phyloP scores from a whole-genome alignment of 2,329 filamentous ascomycete species.

The Hypoxylon sp. region DNA sequence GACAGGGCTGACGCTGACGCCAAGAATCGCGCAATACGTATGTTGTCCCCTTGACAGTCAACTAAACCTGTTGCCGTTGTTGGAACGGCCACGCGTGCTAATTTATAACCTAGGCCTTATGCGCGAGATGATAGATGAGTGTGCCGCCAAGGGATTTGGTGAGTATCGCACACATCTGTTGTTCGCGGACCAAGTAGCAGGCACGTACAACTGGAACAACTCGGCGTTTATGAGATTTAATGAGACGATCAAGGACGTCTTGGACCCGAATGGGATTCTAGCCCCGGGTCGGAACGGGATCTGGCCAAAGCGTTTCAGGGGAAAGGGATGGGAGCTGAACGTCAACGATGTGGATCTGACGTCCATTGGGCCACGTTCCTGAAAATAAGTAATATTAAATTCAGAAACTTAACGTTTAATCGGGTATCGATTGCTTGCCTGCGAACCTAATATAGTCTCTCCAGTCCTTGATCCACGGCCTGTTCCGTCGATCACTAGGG shows the following conservation, averaged over 20 bases:
- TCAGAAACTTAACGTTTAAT: slow-evolving; percentile 8
- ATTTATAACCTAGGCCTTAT: slow-evolving; percentile 37
- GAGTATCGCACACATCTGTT: slow-evolving; percentile 62
- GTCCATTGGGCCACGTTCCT: slow-evolving; percentile 36
- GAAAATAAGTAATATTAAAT: slow-evolving; percentile 10
- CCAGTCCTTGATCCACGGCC: not conserved
- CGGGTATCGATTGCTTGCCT: slow-evolving; percentile 38
- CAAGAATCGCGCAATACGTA: slow-evolving; percentile 48
- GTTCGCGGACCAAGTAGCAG: slow-evolving; percentile 61
- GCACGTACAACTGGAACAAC: slow-evolving; percentile 60
- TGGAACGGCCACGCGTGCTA: not conserved
- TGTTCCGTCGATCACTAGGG: not conserved
- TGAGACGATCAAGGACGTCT: slow-evolving; percentile 58
- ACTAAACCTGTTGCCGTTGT: too few relatives aligned
- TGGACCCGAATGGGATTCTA: slow-evolving; percentile 58
- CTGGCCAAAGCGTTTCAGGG: slow-evolving; percentile 52
- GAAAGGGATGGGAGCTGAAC: slow-evolving; percentile 51
- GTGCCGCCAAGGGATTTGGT: slow-evolving; percentile 57
- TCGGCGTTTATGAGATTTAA: slow-evolving; percentile 59
- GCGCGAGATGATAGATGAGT: slow-evolving; percentile 56
- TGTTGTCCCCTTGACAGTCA: not conserved
- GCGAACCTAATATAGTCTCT: slow-evolving; percentile 7
- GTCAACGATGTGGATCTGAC: slow-evolving; percentile 41
- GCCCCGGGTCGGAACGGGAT: slow-evolving; percentile 55
- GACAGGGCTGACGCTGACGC: slow-evolving; percentile 57